A percentile compares a stretch with the other conserved stretches of the same genome.
phyloP scores from a whole-genome alignment of 2,329 filamentous ascomycete species.

The Colletotrichum gloeosporioides region DNA sequence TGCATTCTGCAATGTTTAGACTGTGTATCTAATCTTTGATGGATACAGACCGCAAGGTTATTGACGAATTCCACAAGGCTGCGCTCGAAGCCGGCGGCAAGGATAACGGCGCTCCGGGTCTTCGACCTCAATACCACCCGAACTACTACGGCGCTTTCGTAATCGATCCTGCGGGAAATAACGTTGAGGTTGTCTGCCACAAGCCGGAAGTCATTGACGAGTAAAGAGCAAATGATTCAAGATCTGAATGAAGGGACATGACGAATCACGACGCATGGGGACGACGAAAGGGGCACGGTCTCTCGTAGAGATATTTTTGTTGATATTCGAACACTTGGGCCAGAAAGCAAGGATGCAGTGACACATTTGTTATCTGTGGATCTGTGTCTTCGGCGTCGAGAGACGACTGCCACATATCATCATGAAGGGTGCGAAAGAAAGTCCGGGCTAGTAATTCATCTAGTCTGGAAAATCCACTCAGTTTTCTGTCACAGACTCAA shows the following conservation, averaged over 20 bases:
- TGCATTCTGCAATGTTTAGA: neutral
- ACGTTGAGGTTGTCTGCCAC: conserved; percentile 51
- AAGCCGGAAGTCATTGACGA: conserved; percentile 1
- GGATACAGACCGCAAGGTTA: conserved; percentile 39
- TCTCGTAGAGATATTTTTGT: too few species aligned
- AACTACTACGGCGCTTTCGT: conserved; percentile 58
- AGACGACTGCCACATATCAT: neutral
- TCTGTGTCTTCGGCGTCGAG: neutral
- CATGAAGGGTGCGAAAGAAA: neutral
- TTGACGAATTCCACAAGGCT: conserved; percentile 49
- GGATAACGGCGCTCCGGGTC: conserved; percentile 54
- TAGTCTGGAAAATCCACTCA: neutral
- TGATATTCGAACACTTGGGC: too few species aligned
- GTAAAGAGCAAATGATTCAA: neutral
- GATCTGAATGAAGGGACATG: neutral
- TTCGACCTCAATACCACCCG: conserved; percentile 46
- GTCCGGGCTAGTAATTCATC: neutral
- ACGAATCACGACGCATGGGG: neutral
- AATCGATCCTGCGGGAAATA: conserved; percentile 55
- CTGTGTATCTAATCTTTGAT: accelerated
- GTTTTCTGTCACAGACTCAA: neutral
- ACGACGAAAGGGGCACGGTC: neutral
- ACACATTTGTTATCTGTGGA: neutral
- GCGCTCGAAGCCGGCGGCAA: conserved; percentile 48
- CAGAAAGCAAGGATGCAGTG: neutral